Base-by-base conservation (phyloP, 2,329 filamentous ascomycete species). In the Chalara sp. region DNA sequence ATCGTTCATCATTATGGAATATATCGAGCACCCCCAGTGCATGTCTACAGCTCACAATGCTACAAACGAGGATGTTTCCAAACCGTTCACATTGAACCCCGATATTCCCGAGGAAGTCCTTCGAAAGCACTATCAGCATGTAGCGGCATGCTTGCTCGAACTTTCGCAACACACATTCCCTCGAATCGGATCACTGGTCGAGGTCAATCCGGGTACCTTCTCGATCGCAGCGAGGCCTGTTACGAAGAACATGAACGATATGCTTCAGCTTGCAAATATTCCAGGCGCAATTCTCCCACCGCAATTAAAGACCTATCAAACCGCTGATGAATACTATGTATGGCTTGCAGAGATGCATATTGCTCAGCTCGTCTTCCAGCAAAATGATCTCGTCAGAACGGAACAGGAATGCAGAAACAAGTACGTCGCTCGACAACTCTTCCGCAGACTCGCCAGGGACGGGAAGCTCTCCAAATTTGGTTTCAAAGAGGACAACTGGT, bases 371-470 rank as follows among this genome's bases (percentile, higher is more conserved):
- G 47, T 63, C 7, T 71, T 70, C 48, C 70, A 75, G 55, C 67
- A 65, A 46, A 72, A 74, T 53, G 65, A 72, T 40, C 56, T 66
- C 0, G 58, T 72, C 2, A 48, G 52, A 0, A 61, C 63, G 2
- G 69, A 65, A 29, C 67, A 70, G 11, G 71, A 75, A 50, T 69
- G 65, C 45, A 62, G 68, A 4, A 69, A 67, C 30, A 74, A 75
- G 51, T 73, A 72, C 47, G 63, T 72, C 3, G 66, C 69, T 5
- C 69, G 70, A 4, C 65, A 69, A 29, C 54, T 74, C 0, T 52
- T 56, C 33, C 68, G 67, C 5, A 66, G 56, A 41, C 49, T 70
- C 5, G 65, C 64, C 7, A 58, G 46, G 46, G 40, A 58, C n/a
- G 56, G 52, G 6, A 44, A 37, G 47, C 49, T 58, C 6, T 53